Percentiles rank a stretch among this genome's conserved stretches.
Conservation (phyloP, 164 flowering plant species). For the Sextonia rubra region DNA sequence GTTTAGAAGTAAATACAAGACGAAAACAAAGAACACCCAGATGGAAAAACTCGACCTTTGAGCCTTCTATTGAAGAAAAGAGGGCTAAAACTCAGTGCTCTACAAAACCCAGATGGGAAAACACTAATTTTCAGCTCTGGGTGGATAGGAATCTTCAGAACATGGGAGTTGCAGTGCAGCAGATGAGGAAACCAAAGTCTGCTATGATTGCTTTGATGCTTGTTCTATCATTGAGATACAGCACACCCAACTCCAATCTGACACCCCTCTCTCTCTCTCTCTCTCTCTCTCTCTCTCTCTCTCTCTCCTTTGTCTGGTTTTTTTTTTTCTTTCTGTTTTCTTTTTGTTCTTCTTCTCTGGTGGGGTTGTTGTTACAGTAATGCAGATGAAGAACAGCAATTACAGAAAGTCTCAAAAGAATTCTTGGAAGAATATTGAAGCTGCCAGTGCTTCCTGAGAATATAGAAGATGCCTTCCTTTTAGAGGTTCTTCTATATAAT, state of each 20-base stretch:
- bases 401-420: background rate
- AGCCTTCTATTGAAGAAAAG: background rate
- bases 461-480: background rate
- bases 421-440: background rate
- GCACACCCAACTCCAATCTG: background rate
- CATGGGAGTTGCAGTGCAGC: background rate
- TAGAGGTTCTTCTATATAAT: background rate
- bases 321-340: background rate
- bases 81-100: constrained; percentile 3
- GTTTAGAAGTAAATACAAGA: background rate
- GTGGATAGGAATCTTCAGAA: constrained; percentile 3
- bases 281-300: too few relatives aligned
- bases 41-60: background rate
- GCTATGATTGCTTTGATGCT: constrained; percentile 4
- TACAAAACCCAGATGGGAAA: constrained; percentile 15
- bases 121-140: background rate
- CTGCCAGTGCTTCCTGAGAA: background rate
- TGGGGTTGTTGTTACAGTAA: background rate
- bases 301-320: too few relatives aligned
- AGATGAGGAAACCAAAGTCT: constrained; percentile 1
- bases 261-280: constrained; percentile 4
- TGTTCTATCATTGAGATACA: constrained; percentile 13
- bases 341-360: background rate
- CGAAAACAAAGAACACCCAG: background rate
- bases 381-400: background rate